A percentile compares a stretch with the other conserved stretches of the same genome.
Evolutionary conservation across 208 protist species (phyloP).

Genomic region (Trypanosoma lewisi): DNA sequence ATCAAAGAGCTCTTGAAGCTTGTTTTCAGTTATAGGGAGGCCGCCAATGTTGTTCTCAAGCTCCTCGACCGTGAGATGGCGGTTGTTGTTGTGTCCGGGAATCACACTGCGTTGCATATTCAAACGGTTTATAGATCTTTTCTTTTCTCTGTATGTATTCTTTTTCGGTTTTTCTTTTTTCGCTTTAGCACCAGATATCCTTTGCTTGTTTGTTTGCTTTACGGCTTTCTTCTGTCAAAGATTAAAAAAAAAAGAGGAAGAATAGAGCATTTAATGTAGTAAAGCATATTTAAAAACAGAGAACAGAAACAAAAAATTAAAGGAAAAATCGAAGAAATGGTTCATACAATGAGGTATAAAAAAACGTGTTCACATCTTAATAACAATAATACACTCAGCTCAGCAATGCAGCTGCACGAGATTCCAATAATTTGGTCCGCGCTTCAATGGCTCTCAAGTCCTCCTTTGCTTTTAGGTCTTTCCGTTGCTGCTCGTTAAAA

Average conservation of each 20-base stretch:
- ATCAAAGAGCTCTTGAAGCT: slow-evolving; percentile 89
- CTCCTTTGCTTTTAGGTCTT: slow-evolving; percentile 32
- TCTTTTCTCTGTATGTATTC: slow-evolving; percentile 3
- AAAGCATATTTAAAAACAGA: too few relatives aligned
- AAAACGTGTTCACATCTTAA: slow-evolving; percentile 1
- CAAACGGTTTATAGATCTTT: neutral
- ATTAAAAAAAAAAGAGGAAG: too few relatives aligned
- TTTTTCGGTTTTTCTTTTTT: slow-evolving; percentile 6
- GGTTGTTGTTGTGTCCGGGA: slow-evolving; percentile 91
- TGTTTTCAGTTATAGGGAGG: slow-evolving; percentile 86
- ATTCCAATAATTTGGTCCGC: slow-evolving; percentile 64
- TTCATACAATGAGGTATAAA: too few relatives aligned
- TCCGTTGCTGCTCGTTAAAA: slow-evolving; percentile 34
- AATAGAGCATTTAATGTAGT: too few relatives aligned
- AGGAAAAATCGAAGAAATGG: too few relatives aligned
- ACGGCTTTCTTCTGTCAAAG: too few relatives aligned
- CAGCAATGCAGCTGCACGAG: slow-evolving; percentile 41
- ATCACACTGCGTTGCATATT: slow-evolving; percentile 79
- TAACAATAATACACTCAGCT: neutral
- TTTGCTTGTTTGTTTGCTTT: too few relatives aligned
- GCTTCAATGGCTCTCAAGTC: slow-evolving; percentile 57
- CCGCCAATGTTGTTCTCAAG: slow-evolving; percentile 92
- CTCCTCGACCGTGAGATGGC: slow-evolving; percentile 83
- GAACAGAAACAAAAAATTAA: too few relatives aligned
- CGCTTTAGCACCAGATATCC: neutral